Evolutionary conservation across 1,284 basidiomycete species (phyloP), one percentile per base, ranked within the genome.

Genomic region (Ganoderma leucocontextum): DNA sequence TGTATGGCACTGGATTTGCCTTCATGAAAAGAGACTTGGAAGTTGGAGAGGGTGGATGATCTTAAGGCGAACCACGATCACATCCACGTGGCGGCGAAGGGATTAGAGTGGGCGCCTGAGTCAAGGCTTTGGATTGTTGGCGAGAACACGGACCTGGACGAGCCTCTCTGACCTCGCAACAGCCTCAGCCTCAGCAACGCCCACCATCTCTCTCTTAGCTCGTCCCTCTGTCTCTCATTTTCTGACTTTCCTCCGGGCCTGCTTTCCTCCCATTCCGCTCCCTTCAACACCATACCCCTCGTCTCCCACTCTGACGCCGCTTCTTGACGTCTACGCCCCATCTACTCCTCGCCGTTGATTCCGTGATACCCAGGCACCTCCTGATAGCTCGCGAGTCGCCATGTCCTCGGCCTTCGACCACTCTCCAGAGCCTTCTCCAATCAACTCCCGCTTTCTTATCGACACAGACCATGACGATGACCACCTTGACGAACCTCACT

Each of bases 401-500:
- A 72, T 72, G 69, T 65, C 71, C 38, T 66, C 68, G 53, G 63
- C 53, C 9, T 60, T 71, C 63, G 70, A 71, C 38, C 67, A 66
- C 25, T 63, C 66, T 33, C 69, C 72, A 7, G 69, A 70, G 59
- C 66, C 72, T 13, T 71, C 71, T 29, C 72, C 75, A 7, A 71
- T 74, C 63, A 76, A 77, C 60, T 70, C 77, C 6, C 76, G 76
- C 63, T 76, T 78, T 58, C 68, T 77, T n/a, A 64, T 76, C 36
- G 74, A 76, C 42, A 72, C 68, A 8, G 73, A 75, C 38, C 65
- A 71, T 29, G 78, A 75, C 15, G 70, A 74, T 49, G 73, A 74
- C 60, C 62, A 71, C 42, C 65, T 70, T 66, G 76, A 64, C 76
- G 75, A 75, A 49, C 79, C 71, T 64, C 79, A 70, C 76, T 76